Base-by-base conservation (phyloP, 805 yeast species). In the Metschnikowia lachancei region DNA sequence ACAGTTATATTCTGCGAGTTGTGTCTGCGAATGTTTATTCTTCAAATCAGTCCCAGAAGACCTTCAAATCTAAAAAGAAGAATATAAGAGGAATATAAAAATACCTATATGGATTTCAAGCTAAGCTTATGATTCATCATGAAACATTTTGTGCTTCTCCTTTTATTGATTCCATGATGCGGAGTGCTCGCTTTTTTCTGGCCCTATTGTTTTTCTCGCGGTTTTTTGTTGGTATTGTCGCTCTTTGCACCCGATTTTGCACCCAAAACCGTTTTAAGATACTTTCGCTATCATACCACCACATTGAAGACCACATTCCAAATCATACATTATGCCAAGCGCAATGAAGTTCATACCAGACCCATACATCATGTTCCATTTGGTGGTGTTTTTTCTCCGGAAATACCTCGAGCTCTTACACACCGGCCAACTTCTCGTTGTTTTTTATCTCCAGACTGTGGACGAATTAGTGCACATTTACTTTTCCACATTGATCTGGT, bases 161-260 rank as follows among this genome's bases (percentile, higher is more conserved):
- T n/a, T n/a, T n/a, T n/a, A n/a, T n/a, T n/a, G n/a, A n/a, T n/a
- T n/a, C n/a, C n/a, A n/a, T n/a, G n/a, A n/a, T n/a, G n/a, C n/a
- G n/a, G n/a, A n/a, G n/a, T n/a, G n/a, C n/a, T n/a, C n/a, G n/a
- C 28, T 26, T 26, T 26, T 26, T 26, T 26, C 28, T 26, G 12
- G 28, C 28, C 12, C 38, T 32, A 31, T 33, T 35, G 24, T 26
- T 33, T 28, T 28, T 29, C 44, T 29, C 34, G 30, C 33, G n/a
- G n/a, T n/a, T n/a, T 37, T 16, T 26, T 18, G 7, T 28, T 16
- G 6, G n/a, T 9, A 29, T 19, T 12, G 9, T 13, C 12, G 18
- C 36, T 32, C 33, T 40, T 37, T 22, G 39, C 35, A 36, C 34
- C 37, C 30, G 22, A 32, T 22, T 42, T 42, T 41, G 45, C 45